These are phyloP conservation scores for Hypoxylon rickii DNA, from an alignment of 495 filamentous ascomycete genomes.

Conservation along the genomic window DNA sequence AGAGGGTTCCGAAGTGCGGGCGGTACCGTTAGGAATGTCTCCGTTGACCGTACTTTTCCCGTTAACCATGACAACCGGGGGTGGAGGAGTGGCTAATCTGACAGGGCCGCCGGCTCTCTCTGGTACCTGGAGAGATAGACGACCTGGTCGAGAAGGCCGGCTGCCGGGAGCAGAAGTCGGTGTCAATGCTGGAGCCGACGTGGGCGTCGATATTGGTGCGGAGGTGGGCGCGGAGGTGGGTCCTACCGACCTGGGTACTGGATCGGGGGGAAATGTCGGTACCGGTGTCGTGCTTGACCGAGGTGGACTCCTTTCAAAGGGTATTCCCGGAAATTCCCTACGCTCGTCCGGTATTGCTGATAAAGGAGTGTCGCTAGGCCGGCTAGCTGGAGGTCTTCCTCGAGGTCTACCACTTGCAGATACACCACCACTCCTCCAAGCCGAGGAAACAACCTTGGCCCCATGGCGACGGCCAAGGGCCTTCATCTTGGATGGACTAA, in stretches of 20 bases:
- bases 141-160: conserved; percentile 48
- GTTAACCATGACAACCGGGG: conserved; percentile 65
- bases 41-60: conserved; percentile 50
- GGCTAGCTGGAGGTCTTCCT: conserved; percentile 83
- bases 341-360: conserved; percentile 75
- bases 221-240: conserved; percentile 28
- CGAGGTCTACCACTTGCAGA: conserved; percentile 74
- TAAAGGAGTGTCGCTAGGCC: conserved; percentile 73
- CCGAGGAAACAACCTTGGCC: conserved; percentile 87
- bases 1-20: conserved; percentile 17
- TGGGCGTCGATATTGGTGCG: background rate
- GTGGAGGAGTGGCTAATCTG: conserved; percentile 75
- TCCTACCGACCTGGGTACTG: conserved; percentile 37
- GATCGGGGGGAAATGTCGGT: conserved; percentile 31
- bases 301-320: conserved; percentile 23
- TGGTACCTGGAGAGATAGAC: conserved; percentile 82
- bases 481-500: conserved; percentile 66
- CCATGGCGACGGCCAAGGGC: conserved; percentile 74
- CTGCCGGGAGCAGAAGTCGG: conserved; percentile 32
- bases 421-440: conserved; percentile 77
- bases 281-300: conserved; percentile 24
- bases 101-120: conserved; percentile 73
- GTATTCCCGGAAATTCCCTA: conserved; percentile 39
- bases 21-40: conserved; percentile 8
- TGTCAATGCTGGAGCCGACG: conserved; percentile 11